These are phyloP conservation scores for Laguncularia racemosa DNA, from an alignment of 345 rosid genomes.

Conservation along the genomic window DNA sequence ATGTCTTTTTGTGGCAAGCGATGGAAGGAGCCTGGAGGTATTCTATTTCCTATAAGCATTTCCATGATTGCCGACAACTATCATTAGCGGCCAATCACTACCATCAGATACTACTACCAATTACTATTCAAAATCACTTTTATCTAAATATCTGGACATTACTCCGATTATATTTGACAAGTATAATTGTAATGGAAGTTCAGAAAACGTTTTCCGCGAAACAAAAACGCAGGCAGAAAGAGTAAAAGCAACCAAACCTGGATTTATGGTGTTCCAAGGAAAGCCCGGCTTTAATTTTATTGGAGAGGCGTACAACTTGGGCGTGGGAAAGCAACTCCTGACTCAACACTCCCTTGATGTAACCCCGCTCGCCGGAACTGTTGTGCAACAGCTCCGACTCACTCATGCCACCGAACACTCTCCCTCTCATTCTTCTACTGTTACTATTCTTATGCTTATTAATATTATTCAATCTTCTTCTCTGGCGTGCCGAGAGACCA, in stretches of 20 bases:
- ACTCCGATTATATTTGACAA: no score
- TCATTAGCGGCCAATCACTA: no score
- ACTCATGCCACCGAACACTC: background rate
- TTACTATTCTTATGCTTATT: slow-evolving; percentile 10
- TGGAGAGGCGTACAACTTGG: slow-evolving; percentile 75
- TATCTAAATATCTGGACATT: no score
- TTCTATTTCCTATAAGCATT: no score
- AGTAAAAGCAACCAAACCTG: slow-evolving; percentile 33
- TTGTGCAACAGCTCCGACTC: slow-evolving; percentile 46
- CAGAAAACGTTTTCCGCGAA: no score
- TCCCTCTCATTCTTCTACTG: background rate
- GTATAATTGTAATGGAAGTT: no score
- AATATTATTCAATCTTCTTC: slow-evolving; percentile 26
- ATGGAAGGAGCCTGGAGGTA: no score
- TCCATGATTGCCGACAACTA: no score
- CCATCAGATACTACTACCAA: no score
- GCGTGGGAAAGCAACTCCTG: slow-evolving; percentile 69
- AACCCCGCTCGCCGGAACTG: slow-evolving; percentile 44
- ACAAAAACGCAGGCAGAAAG: no score
- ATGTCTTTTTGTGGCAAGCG: no score
- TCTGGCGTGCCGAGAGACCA: slow-evolving; percentile 71
- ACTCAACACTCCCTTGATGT: slow-evolving; percentile 69
- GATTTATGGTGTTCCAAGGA: slow-evolving; percentile 67
- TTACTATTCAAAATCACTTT: no score
- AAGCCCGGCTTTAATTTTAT: slow-evolving; percentile 69